Evolutionary conservation across 1,139 yeast species (phyloP).

Genomic region (Insectozyma bohioensis): DNA sequence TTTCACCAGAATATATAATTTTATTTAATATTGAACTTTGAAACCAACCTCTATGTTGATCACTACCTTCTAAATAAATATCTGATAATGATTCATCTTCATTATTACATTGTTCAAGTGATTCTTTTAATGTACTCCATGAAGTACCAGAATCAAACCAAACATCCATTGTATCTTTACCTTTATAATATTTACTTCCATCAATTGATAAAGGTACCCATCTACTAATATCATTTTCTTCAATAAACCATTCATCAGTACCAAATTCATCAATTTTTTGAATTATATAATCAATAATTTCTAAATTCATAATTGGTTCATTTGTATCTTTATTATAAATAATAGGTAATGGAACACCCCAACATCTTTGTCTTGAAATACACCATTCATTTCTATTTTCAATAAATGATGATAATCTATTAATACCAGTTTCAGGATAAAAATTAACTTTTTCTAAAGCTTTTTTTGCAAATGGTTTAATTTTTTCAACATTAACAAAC

Average conservation of each 20-base stretch:
- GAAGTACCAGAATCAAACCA: constrained; percentile 99
- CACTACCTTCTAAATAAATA: constrained; percentile 89
- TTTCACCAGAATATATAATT: constrained; percentile 50
- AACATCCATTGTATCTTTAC: constrained; percentile 94
- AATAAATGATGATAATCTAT: constrained; percentile 71
- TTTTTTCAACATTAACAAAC: constrained; percentile 83
- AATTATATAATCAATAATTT: constrained; percentile 55
- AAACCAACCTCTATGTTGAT: constrained; percentile 99
- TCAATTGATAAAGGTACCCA: constrained; percentile 65
- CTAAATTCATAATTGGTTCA: constrained; percentile 55
- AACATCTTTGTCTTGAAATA: constrained; percentile 91
- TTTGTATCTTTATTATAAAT: constrained; percentile 61
- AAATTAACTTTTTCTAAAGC: constrained; percentile 62
- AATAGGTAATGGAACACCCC: constrained; percentile 99
- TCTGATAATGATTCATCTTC: constrained; percentile 54
- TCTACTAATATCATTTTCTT: constrained; percentile 49
- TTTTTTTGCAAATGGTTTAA: constrained; percentile 60
- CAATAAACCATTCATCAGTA: constrained; percentile 78
- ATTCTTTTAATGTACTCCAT: constrained; percentile 64
- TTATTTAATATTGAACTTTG: constrained; percentile 88
- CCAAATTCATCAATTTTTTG: constrained; percentile 55
- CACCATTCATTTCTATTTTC: constrained; percentile 92
- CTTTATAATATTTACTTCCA: constrained; percentile 49
- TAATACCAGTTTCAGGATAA: constrained; percentile 69
- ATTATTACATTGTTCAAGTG: constrained; percentile 22